Evolutionary conservation across 176 grass and related monocot genomes (phyloP).

Genomic region (Carex parvula): DNA sequence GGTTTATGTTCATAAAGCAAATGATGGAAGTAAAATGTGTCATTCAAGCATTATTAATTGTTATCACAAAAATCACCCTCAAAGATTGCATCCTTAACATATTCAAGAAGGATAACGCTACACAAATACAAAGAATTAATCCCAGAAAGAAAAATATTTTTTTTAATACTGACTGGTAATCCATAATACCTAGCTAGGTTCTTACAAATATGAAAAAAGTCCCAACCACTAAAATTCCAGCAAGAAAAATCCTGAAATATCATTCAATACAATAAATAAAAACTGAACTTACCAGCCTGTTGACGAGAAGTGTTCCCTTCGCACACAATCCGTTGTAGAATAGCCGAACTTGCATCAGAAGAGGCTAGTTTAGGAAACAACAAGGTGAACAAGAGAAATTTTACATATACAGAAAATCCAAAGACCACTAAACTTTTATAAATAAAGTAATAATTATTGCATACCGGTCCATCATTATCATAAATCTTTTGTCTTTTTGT

Average conservation of each 20-base stretch:
- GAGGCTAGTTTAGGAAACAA: constrained; percentile 49
- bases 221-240: neutral
- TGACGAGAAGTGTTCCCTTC: constrained; percentile 67
- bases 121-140: neutral
- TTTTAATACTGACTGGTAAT: neutral
- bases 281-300: constrained; percentile 44
- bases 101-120: constrained; percentile 2
- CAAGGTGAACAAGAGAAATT: constrained; percentile 12
- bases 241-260: neutral
- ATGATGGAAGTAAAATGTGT: neutral
- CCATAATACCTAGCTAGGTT: constrained; percentile 1
- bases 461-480: constrained; percentile 28
- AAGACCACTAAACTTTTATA: neutral
- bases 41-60: neutral
- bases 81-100: neutral
- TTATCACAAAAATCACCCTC: neutral
- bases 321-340: constrained; percentile 58
- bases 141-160: neutral
- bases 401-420: neutral
- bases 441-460: constrained; percentile 4
- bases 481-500: neutral
- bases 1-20: neutral
- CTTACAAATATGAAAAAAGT: neutral
- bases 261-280: neutral
- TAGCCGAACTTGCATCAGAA: constrained; percentile 79